Evolutionary conservation across 2,329 filamentous ascomycete species (phyloP).

Genomic region (Phialophora tarda): DNA sequence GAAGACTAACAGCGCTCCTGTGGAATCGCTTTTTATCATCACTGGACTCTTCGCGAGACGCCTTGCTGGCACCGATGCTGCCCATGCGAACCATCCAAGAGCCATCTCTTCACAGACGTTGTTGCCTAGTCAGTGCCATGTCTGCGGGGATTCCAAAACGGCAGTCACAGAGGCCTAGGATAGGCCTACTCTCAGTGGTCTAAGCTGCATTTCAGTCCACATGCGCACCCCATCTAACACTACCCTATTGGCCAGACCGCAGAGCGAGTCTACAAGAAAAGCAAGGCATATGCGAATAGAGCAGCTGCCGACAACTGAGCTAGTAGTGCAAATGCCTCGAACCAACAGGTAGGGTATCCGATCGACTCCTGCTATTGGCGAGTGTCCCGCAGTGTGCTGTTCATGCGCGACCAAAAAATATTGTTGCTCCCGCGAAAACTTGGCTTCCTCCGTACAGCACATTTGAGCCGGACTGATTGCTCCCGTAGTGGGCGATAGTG

Average conservation of each 20-base stretch:
- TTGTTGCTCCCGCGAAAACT: neutral
- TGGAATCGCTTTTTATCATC: neutral
- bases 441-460: conserved; percentile 6
- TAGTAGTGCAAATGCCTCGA: neutral
- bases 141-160: neutral
- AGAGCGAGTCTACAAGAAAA: neutral
- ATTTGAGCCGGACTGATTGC: conserved; percentile 3
- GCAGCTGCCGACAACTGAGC: neutral
- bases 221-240: too few species aligned
- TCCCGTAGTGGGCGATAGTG: conserved; percentile 3
- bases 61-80: neutral
- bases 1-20: conserved; percentile 1
- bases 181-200: neutral
- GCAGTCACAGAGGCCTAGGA: neutral
- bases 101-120: neutral
- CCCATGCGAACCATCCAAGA: neutral
- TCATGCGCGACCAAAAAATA: conserved; percentile 1
- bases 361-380: neutral
- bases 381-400: neutral
- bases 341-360: neutral
- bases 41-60: neutral
- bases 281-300: neutral
- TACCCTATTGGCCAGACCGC: neutral
- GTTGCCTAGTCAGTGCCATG: neutral
- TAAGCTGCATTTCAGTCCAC: neutral